Evolutionary conservation across 202 grass and related monocot species (phyloP).

Genomic region (Carex arenaria): DNA sequence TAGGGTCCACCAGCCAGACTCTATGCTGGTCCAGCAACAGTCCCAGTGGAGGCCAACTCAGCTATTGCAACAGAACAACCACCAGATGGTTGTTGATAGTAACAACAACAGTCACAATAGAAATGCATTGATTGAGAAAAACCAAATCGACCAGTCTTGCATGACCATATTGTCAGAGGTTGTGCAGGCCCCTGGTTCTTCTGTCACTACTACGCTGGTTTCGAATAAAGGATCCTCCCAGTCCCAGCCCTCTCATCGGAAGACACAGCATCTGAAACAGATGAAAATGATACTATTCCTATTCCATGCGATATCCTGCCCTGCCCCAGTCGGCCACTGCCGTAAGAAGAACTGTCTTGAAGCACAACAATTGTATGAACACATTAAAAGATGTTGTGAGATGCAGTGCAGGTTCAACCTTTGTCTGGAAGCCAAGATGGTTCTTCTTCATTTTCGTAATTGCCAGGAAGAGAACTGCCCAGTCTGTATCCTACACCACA

Average conservation of each 20-base stretch:
- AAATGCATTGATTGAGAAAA: conserved; percentile 43
- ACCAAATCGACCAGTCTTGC: conserved; percentile 61
- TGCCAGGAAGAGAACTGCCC: conserved; percentile 65
- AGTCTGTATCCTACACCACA: conserved; percentile 62
- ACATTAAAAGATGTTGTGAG: conserved; percentile 59
- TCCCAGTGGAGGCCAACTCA: neutral
- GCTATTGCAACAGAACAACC: neutral
- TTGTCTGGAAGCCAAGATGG: conserved; percentile 54
- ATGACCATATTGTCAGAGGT: neutral
- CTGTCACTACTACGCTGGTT: conserved; percentile 25
- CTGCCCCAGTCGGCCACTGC: conserved; percentile 62
- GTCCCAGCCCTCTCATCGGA: conserved; percentile 34
- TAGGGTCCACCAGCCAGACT: neutral
- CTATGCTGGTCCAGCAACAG: conserved; percentile 37
- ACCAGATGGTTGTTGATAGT: conserved; percentile 21
- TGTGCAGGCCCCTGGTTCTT: conserved; percentile 24
- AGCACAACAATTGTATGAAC: conserved; percentile 68
- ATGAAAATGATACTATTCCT: conserved; percentile 70
- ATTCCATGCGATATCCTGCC: conserved; percentile 66
- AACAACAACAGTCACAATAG: conserved; percentile 42
- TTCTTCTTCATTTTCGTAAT: conserved; percentile 60
- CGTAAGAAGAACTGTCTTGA: conserved; percentile 60
- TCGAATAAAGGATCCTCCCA: conserved; percentile 14
- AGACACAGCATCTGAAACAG: conserved; percentile 60
- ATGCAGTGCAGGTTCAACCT: conserved; percentile 53